Base-by-base conservation (phyloP, 1,284 basidiomycete species). In the Schizopora paradoxa region DNA sequence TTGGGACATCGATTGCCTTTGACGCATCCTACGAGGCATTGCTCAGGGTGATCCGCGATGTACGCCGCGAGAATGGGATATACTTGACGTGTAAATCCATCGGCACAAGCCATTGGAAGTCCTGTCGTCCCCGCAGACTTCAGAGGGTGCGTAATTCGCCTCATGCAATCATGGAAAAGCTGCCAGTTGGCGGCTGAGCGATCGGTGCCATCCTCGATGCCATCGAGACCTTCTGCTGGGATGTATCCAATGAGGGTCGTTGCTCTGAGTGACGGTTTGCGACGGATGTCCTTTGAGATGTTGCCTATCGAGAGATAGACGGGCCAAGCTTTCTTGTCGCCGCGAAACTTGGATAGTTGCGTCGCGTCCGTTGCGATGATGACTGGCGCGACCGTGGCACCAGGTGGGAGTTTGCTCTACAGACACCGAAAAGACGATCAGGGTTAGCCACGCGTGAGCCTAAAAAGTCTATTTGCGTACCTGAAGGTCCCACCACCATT, bases 91-190 rank as follows among this genome's bases (percentile, higher is more conserved):
- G 51, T 23, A 3, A 36, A 19, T 2, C 66, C 64, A 55, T 74
- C 67, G 0, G 62, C 54, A 36, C 69, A 68, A 0, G 49, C 41
- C 52, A 65, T 55, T 0, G 58, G 43, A 1, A 68, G 59, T 2
- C 70, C 70, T 5, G 55, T 47, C 5, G 47, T 45, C 0, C 66
- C 67, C 1, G 66, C 64, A 5, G 57, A 43, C 2, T 61, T 43
- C 1, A 72, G 45, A 0, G 64, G 59, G 14, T 58, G 43, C 0
- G 70, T 45, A 1, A 70, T 51, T 0, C 45, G 48, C 0, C 21
- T 6, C 67, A 73, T 66, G 34, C 65, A 69, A 0, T 58, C 35
- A 47, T 73, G 70, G 47, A 72, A 73, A 0, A 72, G 54, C 27
- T 54, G 50, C 4, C 53, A 40, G 19, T 35, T 48, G 18, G 61